Evolutionary conservation across 768 basidiomycete species (phyloP), one percentile per base, ranked within the genome.

Genomic region (Imleria badia): DNA sequence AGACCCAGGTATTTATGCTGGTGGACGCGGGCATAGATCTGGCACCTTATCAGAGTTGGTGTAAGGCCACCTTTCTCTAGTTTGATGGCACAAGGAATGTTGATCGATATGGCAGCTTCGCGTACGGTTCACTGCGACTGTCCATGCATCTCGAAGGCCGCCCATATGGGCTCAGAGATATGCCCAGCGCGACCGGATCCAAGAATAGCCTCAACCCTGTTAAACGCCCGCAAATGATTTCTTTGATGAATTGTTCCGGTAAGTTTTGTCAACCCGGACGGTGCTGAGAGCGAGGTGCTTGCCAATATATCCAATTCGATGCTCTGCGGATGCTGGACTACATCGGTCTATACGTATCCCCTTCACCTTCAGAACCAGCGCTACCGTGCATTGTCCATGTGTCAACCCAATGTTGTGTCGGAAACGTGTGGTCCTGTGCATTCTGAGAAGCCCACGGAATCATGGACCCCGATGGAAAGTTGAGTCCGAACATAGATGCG

Each of bases 401-500:
- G 56, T 75, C 70, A 56, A 59, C 65, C 74, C 74, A 75, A 45
- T 64, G 55, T n/a, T 55, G 54, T 7, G 54, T 34, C 12, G 50
- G 53, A 38, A 52, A 30, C 15, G 31, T 19, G 10, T 55, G 58
- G 43, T 67, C 60, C 14, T 58, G 45, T 22, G 17, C 48, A 39
- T 52, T 44, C 35, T 59, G 66, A 39, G 65, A 45, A 39, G 63
- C 58, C 55, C 54, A 61, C 10, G 67, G 59, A 48, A 47, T 45
- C 65, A 65, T 52, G 64, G 70, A 29, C 38, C 49, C 43, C 22
- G 67, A 19, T 47, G 62, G 53, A 73, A 69, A 46, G 45, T 76
- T 73, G 52, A 84, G 67, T 23, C 83, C 86, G 58, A 89, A 87
- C 29, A 73, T 73, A 31, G 81, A 79, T 14, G 88, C 87, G 69